Evolutionary conservation across 106 monocot genomes (phyloP).

Genomic region (Triglochin maritima): DNA sequence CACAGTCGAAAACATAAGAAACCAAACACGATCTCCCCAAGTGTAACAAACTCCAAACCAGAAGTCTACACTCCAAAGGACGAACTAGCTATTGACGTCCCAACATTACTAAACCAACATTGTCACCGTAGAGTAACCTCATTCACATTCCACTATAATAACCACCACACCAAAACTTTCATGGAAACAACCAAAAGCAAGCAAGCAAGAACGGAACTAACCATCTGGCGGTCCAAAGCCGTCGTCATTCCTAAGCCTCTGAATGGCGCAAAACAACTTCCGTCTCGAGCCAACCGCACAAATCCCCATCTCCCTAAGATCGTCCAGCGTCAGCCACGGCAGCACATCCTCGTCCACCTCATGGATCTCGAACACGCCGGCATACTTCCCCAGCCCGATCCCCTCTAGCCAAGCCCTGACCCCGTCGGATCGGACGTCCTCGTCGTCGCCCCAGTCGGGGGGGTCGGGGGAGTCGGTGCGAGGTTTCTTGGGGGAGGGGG

Average conservation of each 20-base stretch:
- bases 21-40: too few relatives aligned
- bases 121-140: too few relatives aligned
- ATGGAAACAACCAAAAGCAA: background rate
- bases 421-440: conserved; percentile 25
- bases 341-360: conserved; percentile 91
- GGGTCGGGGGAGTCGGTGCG: background rate
- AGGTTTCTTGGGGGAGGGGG: background rate
- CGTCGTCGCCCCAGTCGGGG: conserved; percentile 7
- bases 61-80: too few relatives aligned
- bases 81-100: too few relatives aligned
- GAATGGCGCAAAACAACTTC: conserved; percentile 82
- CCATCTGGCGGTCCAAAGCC: background rate
- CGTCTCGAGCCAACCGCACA: conserved; percentile 78
- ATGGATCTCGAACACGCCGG: conserved; percentile 70
- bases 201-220: background rate
- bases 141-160: too few relatives aligned
- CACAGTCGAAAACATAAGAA: too few relatives aligned
- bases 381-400: conserved; percentile 61
- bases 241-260: conserved; percentile 41
- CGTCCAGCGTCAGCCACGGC: conserved; percentile 70
- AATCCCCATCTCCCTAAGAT: conserved; percentile 94
- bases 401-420: conserved; percentile 53
- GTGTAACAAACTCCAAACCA: too few relatives aligned
- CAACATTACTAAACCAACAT: too few relatives aligned
- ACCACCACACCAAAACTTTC: too few relatives aligned